Percentiles rank a stretch among this genome's conserved stretches.
phyloP scores from a whole-genome alignment of 2,329 filamentous ascomycete species.

The Colletotrichum destructivum region DNA sequence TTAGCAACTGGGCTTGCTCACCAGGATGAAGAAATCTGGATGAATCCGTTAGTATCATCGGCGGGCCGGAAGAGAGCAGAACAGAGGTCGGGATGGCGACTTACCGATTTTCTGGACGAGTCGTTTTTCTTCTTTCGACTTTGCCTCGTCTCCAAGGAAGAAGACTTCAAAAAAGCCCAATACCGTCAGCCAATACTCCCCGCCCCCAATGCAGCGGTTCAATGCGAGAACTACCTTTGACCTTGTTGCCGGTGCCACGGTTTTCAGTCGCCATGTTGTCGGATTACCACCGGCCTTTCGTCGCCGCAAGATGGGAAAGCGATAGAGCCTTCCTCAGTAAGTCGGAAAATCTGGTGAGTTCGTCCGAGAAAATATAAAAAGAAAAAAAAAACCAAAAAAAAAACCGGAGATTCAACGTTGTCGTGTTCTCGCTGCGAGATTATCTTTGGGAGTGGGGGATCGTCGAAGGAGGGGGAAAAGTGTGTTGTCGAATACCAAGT shows the following conservation, averaged over 20 bases:
- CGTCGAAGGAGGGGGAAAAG: not conserved
- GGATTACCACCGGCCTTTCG: not conserved
- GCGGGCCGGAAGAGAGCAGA: rapidly evolving
- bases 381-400: too few species aligned
- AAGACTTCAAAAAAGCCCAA: constrained; percentile 16
- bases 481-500: not conserved
- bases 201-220: rapidly evolving
- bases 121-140: constrained; percentile 47
- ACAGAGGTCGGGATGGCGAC: not conserved
- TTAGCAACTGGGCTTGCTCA: constrained; percentile 4
- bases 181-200: not conserved
- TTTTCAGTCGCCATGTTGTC: constrained; percentile 12
- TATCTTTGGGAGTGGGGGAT: not conserved
- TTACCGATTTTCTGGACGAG: constrained; percentile 51
- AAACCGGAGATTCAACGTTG: not conserved
- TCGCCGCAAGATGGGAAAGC: too few species aligned
- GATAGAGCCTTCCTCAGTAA: not conserved
- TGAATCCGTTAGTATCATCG: not conserved
- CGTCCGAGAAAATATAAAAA: too few species aligned
- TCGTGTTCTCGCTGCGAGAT: not conserved
- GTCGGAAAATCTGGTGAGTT: not conserved
- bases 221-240: constrained; percentile 16
- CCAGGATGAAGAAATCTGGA: constrained; percentile 53
- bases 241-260: constrained; percentile 14
- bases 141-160: constrained; percentile 41